phyloP scores from a whole-genome alignment of 371 early-diverging fungal species.

The Coemansia sp. region DNA sequence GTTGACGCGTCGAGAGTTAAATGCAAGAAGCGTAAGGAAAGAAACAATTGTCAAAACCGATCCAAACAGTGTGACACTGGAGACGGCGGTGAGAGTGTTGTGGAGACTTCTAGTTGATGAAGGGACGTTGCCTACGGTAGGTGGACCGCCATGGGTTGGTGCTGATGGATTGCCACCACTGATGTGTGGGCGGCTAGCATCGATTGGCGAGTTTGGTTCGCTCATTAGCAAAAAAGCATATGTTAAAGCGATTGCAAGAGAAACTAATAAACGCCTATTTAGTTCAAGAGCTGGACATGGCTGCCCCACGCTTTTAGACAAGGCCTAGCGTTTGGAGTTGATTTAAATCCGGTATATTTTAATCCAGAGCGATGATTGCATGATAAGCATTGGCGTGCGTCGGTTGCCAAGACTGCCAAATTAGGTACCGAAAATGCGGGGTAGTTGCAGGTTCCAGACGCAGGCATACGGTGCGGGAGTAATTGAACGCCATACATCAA shows the following conservation, averaged over 20 bases:
- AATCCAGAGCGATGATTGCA: too few species aligned
- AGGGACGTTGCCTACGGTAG: neutral
- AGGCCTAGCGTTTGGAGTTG: neutral
- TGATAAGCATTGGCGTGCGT: neutral
- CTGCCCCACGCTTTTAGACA: neutral
- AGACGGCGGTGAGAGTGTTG: constrained; percentile 9
- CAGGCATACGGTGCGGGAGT: neutral
- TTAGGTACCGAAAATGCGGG: constrained; percentile 1
- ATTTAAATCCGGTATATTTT: neutral
- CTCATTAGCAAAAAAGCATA: neutral
- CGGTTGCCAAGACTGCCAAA: neutral
- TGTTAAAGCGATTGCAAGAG: neutral
- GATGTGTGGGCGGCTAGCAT: too few species aligned
- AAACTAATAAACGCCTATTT: neutral
- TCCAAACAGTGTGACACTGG: constrained; percentile 24
- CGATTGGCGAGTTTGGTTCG: neutral
- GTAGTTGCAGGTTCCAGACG: constrained; percentile 1
- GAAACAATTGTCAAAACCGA: constrained; percentile 26
- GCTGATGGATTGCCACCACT: neutral
- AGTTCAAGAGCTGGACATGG: neutral
- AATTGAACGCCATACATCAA: neutral
- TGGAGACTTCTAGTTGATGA: neutral
- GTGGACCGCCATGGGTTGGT: neutral
- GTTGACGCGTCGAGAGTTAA: constrained; percentile 32
- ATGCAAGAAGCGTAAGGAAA: constrained; percentile 30